Conservation (phyloP, 2,329 filamentous ascomycete genomes). For the Atkinsonella hypoxylon region DNA sequence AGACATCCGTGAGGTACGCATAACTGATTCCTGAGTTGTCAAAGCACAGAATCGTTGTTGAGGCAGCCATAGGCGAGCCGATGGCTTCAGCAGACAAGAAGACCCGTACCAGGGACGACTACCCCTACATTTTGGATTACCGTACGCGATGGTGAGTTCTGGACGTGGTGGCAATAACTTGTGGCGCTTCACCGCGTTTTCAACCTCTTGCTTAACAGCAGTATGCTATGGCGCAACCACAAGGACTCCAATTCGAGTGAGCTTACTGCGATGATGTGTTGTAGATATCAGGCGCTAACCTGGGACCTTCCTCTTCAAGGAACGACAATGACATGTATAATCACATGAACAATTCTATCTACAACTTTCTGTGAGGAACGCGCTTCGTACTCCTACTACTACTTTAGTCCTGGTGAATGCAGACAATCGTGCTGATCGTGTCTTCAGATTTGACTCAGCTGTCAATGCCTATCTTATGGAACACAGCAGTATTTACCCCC, state of each 20-base stretch:
- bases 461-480: slow-evolving; percentile 82
- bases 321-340: slow-evolving; percentile 91
- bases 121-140: slow-evolving; percentile 69
- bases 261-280: not conserved
- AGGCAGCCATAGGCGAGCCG: not conserved
- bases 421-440: not conserved
- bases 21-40: no score
- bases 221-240: no score
- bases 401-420: no score
- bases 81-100: slow-evolving; percentile 27
- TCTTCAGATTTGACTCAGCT: slow-evolving; percentile 65
- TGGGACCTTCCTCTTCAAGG: slow-evolving; percentile 34
- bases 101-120: slow-evolving; percentile 55
- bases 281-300: not conserved
- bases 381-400: not conserved
- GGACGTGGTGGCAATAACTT: not conserved
- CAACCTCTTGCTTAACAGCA: no score
- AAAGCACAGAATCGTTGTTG: no score
- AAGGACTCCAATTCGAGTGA: not conserved
- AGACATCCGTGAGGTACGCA: no score
- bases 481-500: slow-evolving; percentile 61
- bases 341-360: slow-evolving; percentile 85
- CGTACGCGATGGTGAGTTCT: slow-evolving; percentile 65
- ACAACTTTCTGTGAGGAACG: slow-evolving; percentile 55
- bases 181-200: no score